These are phyloP conservation scores for Tricholoma bakamatsutake DNA, from an alignment of 768 basidiomycete species.

Conservation along the genomic window DNA sequence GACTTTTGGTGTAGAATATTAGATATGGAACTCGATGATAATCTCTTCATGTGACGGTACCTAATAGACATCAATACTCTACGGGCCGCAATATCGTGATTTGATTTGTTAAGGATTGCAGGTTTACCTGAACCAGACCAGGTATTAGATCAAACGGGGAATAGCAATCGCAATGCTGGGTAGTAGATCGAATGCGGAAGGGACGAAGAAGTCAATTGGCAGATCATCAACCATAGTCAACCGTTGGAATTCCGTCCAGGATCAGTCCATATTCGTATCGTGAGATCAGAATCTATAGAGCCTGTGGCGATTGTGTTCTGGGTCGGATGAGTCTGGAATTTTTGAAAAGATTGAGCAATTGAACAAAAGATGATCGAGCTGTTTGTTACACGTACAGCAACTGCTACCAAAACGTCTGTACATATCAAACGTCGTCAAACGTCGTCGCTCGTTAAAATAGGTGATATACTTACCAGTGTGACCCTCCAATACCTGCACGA, in stretches of 20 bases:
- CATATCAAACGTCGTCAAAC: neutral
- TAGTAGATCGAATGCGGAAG: neutral
- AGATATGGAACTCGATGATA: too few species aligned
- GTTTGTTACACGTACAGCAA: constrained; percentile 47
- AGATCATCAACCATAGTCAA: neutral
- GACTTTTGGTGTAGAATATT: too few species aligned
- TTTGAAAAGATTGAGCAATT: constrained; percentile 4
- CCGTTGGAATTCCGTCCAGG: constrained; percentile 23
- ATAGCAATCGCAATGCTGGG: too few species aligned
- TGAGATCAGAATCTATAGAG: constrained; percentile 77
- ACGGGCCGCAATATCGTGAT: too few species aligned
- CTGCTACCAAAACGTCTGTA: constrained; percentile 71
- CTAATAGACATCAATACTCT: too few species aligned
- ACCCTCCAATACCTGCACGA: constrained; percentile 74
- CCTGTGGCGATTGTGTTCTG: constrained; percentile 88
- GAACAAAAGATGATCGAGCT: neutral
- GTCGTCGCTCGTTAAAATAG: neutral
- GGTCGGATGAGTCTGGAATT: constrained; percentile 68
- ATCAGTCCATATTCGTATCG: constrained; percentile 82
- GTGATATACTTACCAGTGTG: constrained; percentile 54
- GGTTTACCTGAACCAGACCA: too few species aligned
- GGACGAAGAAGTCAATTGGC: neutral
- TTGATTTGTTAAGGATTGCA: too few species aligned
- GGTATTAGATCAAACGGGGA: too few species aligned
- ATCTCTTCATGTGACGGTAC: too few species aligned